phyloP scores from a whole-genome alignment of 108 stramenopile genomes.

The Licmophora abbreviata region DNA sequence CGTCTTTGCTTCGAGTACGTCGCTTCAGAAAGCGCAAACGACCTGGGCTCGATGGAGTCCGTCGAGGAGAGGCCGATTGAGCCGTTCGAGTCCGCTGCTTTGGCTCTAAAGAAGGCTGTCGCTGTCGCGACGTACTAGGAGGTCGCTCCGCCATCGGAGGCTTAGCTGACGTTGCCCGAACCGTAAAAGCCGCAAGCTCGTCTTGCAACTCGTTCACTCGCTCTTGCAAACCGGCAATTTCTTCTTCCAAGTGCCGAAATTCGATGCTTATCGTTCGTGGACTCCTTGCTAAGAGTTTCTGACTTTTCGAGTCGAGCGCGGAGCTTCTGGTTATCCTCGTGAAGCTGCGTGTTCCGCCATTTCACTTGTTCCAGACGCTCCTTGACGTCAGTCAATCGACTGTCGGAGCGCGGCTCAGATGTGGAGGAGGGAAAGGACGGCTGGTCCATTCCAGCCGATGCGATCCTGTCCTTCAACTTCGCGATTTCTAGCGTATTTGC shows the following conservation, averaged over 20 bases:
- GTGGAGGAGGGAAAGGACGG: not conserved
- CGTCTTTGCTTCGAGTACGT: not conserved
- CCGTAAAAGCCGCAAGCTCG: too few species aligned
- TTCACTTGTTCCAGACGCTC: constrained; percentile 64
- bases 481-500: constrained; percentile 57
- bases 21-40: not conserved
- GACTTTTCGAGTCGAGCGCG: constrained; percentile 32
- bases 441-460: constrained; percentile 9
- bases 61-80: not conserved
- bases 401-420: constrained; percentile 26
- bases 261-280: constrained; percentile 47
- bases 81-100: not conserved
- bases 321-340: constrained; percentile 68
- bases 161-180: not conserved
- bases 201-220: constrained; percentile 49
- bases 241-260: constrained; percentile 53
- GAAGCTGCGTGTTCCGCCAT: constrained; percentile 35
- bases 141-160: not conserved
- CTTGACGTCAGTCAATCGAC: constrained; percentile 47
- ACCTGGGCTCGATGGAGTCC: not conserved
- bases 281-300: constrained; percentile 16
- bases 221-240: constrained; percentile 37
- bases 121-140: not conserved
- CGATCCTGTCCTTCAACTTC: constrained; percentile 46
- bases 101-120: not conserved